These are phyloP conservation scores for Tilletiaria anomala DNA, from an alignment of 1,284 basidiomycete species.

Conservation along the genomic window DNA sequence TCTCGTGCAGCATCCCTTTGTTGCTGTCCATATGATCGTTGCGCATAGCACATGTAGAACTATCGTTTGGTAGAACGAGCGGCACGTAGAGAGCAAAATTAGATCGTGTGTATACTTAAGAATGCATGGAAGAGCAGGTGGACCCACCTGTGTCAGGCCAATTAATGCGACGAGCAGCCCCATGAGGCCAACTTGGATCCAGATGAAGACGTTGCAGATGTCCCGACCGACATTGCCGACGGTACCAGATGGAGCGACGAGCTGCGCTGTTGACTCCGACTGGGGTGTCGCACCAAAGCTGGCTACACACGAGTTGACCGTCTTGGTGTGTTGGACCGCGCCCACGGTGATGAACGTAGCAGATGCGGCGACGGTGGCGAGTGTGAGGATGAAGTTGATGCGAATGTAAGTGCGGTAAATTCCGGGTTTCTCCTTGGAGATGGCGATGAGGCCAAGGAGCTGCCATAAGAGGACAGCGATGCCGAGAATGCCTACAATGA, in stretches of 20 bases:
- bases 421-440: conserved; percentile 16
- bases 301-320: conserved; percentile 14
- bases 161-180: conserved; percentile 25
- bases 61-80: conserved; percentile 1
- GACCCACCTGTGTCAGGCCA: conserved; percentile 23
- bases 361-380: conserved; percentile 17
- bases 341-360: conserved; percentile 25
- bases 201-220: conserved; percentile 34
- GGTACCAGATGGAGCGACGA: conserved; percentile 3
- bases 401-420: conserved; percentile 32
- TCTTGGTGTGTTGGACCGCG: conserved; percentile 17
- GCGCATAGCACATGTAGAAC: conserved; percentile 35
- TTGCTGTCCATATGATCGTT: conserved; percentile 26
- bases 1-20: conserved; percentile 17
- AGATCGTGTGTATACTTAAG: background rate
- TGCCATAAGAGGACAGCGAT: conserved; percentile 31
- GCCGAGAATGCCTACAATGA: conserved; percentile 23
- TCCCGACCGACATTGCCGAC: conserved; percentile 3
- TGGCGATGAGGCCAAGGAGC: conserved; percentile 19
- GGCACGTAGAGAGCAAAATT: background rate
- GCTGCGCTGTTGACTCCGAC: no score
- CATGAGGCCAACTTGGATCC: conserved; percentile 35
- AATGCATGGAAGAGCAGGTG: background rate
- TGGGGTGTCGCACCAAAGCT: conserved; percentile 19
- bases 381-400: conserved; percentile 27